phyloP scores from a whole-genome alignment of 2,329 filamentous ascomycete genomes.

The Diaporthe batatas region DNA sequence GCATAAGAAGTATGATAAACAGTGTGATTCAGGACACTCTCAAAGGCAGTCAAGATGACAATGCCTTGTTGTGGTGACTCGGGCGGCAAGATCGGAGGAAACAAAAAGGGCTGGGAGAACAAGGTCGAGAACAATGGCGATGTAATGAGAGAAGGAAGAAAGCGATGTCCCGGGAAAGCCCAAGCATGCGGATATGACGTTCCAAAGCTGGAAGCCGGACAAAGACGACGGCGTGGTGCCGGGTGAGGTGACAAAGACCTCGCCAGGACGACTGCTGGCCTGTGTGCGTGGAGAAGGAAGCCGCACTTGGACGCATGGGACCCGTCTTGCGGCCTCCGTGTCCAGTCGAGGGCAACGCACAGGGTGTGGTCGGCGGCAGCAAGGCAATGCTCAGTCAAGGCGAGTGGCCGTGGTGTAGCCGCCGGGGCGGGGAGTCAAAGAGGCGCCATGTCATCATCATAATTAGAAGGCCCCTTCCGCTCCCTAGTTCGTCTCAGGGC shows the following conservation, averaged over 20 bases:
- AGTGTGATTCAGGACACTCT: constrained; percentile 22
- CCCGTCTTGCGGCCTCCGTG: constrained; percentile 17
- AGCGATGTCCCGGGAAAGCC: constrained; percentile 7
- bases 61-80: constrained; percentile 21
- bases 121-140: constrained; percentile 26
- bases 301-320: constrained; percentile 32
- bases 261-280: constrained; percentile 33
- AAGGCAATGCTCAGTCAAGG: constrained; percentile 38
- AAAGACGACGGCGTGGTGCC: constrained; percentile 28
- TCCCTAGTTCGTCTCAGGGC: constrained; percentile 29
- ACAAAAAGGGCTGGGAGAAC: constrained; percentile 16
- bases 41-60: constrained; percentile 34
- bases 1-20: constrained; percentile 35
- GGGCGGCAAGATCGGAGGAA: constrained; percentile 22
- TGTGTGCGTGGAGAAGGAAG: constrained; percentile 27
- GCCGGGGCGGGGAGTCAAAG: constrained; percentile 20
- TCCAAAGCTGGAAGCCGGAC: constrained; percentile 18
- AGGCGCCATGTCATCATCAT: constrained; percentile 27
- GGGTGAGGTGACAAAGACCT: constrained; percentile 33
- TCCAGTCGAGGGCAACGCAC: constrained; percentile 29
- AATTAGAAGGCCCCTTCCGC: constrained; percentile 2
- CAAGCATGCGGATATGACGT: constrained; percentile 37
- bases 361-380: constrained; percentile 37
- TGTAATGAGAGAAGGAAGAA: constrained; percentile 18
- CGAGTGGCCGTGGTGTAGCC: constrained; percentile 40